Percentiles rank a stretch among this genome's conserved stretches.
Evolutionary conservation across 805 yeast species (phyloP).

Genomic region (Hanseniaspora valbyensis): DNA sequence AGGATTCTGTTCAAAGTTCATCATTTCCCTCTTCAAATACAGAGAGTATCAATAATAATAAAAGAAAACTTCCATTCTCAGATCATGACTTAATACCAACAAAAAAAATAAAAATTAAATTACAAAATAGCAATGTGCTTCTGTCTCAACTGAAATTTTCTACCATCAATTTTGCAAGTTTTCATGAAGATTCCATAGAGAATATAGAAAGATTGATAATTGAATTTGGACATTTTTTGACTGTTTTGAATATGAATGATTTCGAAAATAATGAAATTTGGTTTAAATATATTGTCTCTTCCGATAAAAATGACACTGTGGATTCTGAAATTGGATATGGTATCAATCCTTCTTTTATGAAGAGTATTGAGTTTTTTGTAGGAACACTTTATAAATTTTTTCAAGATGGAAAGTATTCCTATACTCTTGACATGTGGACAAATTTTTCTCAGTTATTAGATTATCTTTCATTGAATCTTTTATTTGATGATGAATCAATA

Average conservation of each 20-base stretch:
- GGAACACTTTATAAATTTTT: neutral
- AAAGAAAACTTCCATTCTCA: too few species aligned
- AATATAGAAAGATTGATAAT: constrained; percentile 31
- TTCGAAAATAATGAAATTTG: neutral
- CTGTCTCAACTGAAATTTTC: neutral
- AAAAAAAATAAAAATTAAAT: constrained; percentile 27
- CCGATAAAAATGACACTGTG: neutral
- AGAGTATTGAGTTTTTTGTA: neutral
- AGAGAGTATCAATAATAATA: too few species aligned
- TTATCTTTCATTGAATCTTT: neutral
- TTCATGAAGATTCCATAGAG: constrained; percentile 26
- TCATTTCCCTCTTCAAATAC: too few species aligned
- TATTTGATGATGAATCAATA: neutral
- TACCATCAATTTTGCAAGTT: neutral
- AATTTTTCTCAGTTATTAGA: neutral
- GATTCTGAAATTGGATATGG: neutral
- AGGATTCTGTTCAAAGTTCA: too few species aligned
- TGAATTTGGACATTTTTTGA: constrained; percentile 16
- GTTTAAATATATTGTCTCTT: neutral
- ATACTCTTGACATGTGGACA: neutral
- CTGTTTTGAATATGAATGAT: neutral
- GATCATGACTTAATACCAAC: too few species aligned
- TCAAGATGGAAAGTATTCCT: neutral
- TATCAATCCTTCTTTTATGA: neutral
- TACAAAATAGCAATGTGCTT: neutral